Evolutionary conservation across 2,329 filamentous ascomycete genomes (phyloP).

Genomic region (Neurospora sp.): DNA sequence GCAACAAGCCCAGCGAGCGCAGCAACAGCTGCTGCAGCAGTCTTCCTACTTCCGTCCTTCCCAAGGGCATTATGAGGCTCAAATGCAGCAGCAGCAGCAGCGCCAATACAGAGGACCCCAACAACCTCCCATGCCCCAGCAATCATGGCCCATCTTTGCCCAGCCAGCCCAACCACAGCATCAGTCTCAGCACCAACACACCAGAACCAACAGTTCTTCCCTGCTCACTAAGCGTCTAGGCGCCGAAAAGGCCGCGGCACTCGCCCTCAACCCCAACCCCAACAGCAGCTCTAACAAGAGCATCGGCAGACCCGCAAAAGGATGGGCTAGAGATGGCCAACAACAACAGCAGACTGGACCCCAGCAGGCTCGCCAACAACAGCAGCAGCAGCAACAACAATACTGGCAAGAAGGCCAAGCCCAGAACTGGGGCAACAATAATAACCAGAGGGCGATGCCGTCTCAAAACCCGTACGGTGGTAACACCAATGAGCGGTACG

Average conservation of each 20-base stretch:
- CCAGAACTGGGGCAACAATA: not conserved
- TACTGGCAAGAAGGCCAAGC: not conserved
- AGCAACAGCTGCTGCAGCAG: slow-evolving; percentile 1
- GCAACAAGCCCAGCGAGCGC: not conserved
- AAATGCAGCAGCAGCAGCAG: slow-evolving; percentile 6
- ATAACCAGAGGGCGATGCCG: not conserved
- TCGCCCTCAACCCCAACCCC: slow-evolving; percentile 27
- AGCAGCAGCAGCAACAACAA: not conserved
- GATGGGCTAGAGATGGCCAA: slow-evolving; percentile 4
- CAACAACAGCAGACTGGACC: not conserved
- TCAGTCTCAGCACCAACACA: slow-evolving; percentile 6
- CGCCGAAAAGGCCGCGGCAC: slow-evolving; percentile 35
- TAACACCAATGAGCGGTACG: not conserved
- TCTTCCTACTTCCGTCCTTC: slow-evolving; percentile 2
- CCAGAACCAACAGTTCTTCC: slow-evolving; percentile 21
- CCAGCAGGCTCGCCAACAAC: not conserved
- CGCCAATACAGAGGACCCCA: not conserved
- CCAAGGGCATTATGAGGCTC: slow-evolving; percentile 5
- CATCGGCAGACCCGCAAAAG: not conserved
- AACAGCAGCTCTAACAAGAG: not conserved
- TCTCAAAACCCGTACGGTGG: not conserved
- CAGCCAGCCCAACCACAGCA: not conserved
- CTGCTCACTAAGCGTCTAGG: slow-evolving; percentile 45
- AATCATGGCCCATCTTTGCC: slow-evolving; percentile 1
- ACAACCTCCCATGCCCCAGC: slow-evolving; percentile 5